Conservation (phyloP, 805 yeast species). For the Torulaspora quercuum region DNA sequence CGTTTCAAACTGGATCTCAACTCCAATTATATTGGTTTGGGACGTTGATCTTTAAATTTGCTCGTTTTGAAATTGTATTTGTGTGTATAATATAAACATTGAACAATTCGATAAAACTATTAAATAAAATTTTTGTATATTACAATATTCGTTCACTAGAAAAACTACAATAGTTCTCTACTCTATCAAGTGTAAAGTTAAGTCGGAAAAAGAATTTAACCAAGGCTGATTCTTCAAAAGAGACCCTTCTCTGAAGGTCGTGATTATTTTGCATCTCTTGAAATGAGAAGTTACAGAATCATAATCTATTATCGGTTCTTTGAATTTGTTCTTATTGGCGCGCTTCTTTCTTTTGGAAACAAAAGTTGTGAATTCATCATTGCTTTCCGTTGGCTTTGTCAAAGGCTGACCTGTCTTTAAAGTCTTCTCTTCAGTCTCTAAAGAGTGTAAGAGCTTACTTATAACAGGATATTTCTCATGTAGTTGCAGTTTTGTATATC, state of each 20-base stretch:
- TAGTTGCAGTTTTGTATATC: slow-evolving; percentile 44
- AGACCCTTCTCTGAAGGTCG: slow-evolving; percentile 27
- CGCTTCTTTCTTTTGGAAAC: slow-evolving; percentile 23
- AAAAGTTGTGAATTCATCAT: slow-evolving; percentile 27
- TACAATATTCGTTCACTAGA: slow-evolving; percentile 4
- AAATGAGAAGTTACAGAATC: slow-evolving; percentile 21
- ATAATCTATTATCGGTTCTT: slow-evolving; percentile 26
- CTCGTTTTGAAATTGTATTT: slow-evolving; percentile 3
- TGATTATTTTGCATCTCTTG: slow-evolving; percentile 19
- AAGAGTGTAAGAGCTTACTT: slow-evolving; percentile 38
- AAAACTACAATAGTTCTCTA: slow-evolving; percentile 1
- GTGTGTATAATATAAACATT: slow-evolving; percentile 9
- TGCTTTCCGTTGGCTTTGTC: background rate
- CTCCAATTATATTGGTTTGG: no score
- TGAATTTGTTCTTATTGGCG: slow-evolving; percentile 16
- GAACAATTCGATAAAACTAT: slow-evolving; percentile 2
- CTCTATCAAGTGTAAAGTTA: slow-evolving; percentile 42
- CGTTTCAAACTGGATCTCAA: no score
- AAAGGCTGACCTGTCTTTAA: background rate
- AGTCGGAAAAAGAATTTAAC: slow-evolving; percentile 53
- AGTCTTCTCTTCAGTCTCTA: slow-evolving; percentile 1
- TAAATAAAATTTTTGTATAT: slow-evolving; percentile 1
- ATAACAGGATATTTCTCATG: slow-evolving; percentile 44
- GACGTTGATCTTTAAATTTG: background rate
- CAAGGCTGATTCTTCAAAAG: slow-evolving; percentile 35